A percentile compares a stretch with the other conserved stretches of the same genome.
Conservation (phyloP, 805 yeast genomes). For the Starmera caribaea region DNA sequence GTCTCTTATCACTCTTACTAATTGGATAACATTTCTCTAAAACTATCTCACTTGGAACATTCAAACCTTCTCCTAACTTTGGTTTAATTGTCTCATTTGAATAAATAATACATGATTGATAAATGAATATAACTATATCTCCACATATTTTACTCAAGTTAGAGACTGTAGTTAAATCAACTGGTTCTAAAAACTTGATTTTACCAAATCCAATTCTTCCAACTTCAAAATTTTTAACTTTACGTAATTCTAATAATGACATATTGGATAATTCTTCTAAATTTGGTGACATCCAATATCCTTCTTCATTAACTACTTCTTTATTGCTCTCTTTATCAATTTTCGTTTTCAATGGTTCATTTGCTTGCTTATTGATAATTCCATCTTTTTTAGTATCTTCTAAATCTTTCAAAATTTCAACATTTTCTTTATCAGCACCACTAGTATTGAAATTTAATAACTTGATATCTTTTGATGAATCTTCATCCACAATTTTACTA, state of each 20-base stretch:
- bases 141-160: constrained; percentile 57
- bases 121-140: constrained; percentile 48
- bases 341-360: neutral
- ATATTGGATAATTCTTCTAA: constrained; percentile 48
- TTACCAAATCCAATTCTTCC: constrained; percentile 72
- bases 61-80: constrained; percentile 71
- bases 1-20: constrained; percentile 59
- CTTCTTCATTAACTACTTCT: constrained; percentile 40
- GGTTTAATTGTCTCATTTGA: constrained; percentile 60
- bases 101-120: constrained; percentile 56
- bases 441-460: neutral
- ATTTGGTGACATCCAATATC: constrained; percentile 84
- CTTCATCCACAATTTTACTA: neutral
- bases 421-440: neutral
- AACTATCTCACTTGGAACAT: constrained; percentile 63
- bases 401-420: neutral
- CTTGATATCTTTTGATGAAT: constrained; percentile 1
- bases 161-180: constrained; percentile 66
- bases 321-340: too few relatives aligned
- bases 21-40: constrained; percentile 75
- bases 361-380: neutral
- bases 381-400: neutral
- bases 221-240: constrained; percentile 55
- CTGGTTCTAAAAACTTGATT: constrained; percentile 69
- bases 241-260: constrained; percentile 54